A percentile compares a stretch with the other conserved stretches of the same genome.
Conservation (phyloP, 176 grass and related monocot species). For the Thinopyrum elongatum region DNA sequence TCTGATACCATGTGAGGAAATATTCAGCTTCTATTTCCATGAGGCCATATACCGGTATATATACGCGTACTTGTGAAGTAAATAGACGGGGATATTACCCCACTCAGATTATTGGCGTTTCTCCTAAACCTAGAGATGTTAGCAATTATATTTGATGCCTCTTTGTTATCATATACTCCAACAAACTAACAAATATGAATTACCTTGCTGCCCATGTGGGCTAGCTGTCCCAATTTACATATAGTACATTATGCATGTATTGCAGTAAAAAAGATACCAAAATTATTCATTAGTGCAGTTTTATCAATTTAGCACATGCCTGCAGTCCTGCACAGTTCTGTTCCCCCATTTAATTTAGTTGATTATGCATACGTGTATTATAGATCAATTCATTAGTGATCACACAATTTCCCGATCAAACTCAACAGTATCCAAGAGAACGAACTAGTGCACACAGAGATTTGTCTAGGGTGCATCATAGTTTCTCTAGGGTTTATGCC, state of each 20-base stretch:
- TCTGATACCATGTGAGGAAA: not conserved
- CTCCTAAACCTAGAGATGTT: too few relatives aligned
- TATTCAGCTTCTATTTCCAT: not conserved
- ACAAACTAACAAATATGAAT: not conserved
- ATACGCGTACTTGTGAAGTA: not conserved
- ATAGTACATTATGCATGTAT: slow-evolving; percentile 5
- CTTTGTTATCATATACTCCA: not conserved
- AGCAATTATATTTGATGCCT: not conserved
- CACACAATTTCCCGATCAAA: not conserved
- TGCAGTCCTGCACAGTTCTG: not conserved
- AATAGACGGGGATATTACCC: not conserved
- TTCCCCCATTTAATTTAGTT: not conserved
- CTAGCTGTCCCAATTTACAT: not conserved
- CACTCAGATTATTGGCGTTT: not conserved
- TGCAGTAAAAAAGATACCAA: not conserved
- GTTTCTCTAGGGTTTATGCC: not conserved
- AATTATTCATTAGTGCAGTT: not conserved
- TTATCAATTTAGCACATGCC: not conserved
- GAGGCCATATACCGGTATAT: not conserved
- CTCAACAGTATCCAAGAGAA: not conserved
- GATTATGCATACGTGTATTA: not conserved
- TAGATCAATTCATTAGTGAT: not conserved
- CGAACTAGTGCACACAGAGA: not conserved
- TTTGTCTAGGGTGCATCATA: not conserved
- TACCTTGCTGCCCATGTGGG: not conserved